These are phyloP conservation scores for Zymoseptoria passerinii DNA, from an alignment of 2,329 filamentous ascomycete species.

Conservation along the genomic window DNA sequence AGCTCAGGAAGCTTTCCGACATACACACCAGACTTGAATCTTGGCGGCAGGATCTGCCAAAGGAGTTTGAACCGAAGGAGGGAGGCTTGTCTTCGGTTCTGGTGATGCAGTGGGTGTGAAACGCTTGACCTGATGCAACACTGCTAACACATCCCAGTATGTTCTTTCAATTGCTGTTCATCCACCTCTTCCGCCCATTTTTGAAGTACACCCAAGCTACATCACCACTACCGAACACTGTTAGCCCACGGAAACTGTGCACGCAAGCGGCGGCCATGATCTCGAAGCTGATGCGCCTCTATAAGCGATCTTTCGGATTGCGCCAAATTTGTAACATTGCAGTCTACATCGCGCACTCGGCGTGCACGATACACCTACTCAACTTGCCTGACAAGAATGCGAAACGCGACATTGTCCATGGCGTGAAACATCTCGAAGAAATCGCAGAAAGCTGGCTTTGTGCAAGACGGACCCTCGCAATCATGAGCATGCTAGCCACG, in stretches of 20 bases:
- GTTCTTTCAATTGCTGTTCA: conserved; percentile 94
- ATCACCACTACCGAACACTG: conserved; percentile 75
- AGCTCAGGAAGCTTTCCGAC: conserved; percentile 87
- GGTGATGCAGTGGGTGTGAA: conserved; percentile 68
- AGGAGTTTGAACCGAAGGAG: conserved; percentile 81
- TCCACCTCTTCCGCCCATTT: conserved; percentile 91
- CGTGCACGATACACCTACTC: conserved; percentile 87
- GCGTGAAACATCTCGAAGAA: conserved; percentile 84
- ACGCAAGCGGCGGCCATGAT: conserved; percentile 83
- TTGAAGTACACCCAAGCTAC: conserved; percentile 76
- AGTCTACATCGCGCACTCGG: conserved; percentile 90
- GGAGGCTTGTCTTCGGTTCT: conserved; percentile 78
- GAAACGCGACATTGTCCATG: conserved; percentile 79
- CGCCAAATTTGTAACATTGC: conserved; percentile 94
- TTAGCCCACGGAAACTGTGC: conserved; percentile 84
- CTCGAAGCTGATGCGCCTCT: conserved; percentile 87
- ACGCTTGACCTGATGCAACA: background rate
- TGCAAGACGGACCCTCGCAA: conserved; percentile 73
- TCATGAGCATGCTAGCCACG: conserved; percentile 73
- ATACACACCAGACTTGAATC: conserved; percentile 82
- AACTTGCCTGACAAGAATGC: conserved; percentile 91
- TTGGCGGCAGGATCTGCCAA: conserved; percentile 77
- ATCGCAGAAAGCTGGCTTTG: conserved; percentile 94
- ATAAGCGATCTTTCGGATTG: conserved; percentile 84
- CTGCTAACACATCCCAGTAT: conserved; percentile 53